Percentiles rank a stretch among this genome's conserved stretches.
These are phyloP conservation scores for Beauveria brongniartii DNA, from an alignment of 2,329 filamentous ascomycete species.

Conservation along the genomic window DNA sequence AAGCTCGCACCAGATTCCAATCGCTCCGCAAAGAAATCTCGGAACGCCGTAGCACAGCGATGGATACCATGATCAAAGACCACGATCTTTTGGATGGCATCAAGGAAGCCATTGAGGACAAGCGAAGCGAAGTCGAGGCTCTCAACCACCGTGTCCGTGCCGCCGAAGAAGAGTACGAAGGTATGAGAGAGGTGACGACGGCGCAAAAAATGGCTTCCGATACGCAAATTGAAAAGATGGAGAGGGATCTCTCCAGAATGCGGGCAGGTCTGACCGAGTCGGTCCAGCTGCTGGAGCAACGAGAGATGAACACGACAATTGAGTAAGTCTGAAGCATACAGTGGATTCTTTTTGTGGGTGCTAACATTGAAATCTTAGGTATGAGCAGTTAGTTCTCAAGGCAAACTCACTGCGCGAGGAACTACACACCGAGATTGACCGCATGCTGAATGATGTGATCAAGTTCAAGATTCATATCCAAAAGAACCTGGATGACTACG, in stretches of 20 bases:
- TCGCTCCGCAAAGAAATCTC: constrained; percentile 80
- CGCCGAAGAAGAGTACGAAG: constrained; percentile 89
- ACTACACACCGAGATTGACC: constrained; percentile 93
- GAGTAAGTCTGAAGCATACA: constrained; percentile 54
- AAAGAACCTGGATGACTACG: constrained; percentile 86
- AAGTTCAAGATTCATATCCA: constrained; percentile 98
- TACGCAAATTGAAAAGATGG: constrained; percentile 96
- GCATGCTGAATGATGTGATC: constrained; percentile 93
- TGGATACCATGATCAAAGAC: constrained; percentile 90
- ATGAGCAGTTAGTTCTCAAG: constrained; percentile 82
- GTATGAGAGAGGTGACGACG: constrained; percentile 76
- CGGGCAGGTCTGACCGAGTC: constrained; percentile 73
- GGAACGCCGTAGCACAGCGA: constrained; percentile 71
- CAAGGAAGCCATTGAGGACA: constrained; percentile 95
- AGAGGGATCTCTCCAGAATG: constrained; percentile 96
- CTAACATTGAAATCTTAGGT: constrained; percentile 42
- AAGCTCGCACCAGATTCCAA: constrained; percentile 71
- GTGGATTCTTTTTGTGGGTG: neutral
- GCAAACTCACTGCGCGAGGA: constrained; percentile 86
- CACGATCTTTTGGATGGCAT: constrained; percentile 90
- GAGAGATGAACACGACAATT: constrained; percentile 93
- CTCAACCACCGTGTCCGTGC: constrained; percentile 81
- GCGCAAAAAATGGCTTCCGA: constrained; percentile 85
- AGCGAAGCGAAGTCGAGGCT: constrained; percentile 83
- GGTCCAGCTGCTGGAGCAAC: constrained; percentile 85